Base-by-base conservation (phyloP, 345 rosid genomes). In the Populus deltoides region DNA sequence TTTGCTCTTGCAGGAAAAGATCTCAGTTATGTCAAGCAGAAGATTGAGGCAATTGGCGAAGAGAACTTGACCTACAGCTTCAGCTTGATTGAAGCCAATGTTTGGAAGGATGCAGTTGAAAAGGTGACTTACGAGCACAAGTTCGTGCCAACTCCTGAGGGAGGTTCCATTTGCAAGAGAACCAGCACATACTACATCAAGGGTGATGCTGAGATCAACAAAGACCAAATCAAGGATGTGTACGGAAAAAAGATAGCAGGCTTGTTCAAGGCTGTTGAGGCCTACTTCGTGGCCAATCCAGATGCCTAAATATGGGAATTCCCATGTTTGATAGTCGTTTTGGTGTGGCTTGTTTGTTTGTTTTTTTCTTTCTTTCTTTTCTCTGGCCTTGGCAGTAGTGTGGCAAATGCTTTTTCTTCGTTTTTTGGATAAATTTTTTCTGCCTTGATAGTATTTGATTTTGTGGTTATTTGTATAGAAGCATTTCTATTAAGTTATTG, bases 111-210 rank as follows among this genome's bases (percentile, higher is more conserved):
- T 20, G 59, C 24, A 20, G 59, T 53, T 20, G 59, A 53, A 2
- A 71, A 71, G 38, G 49, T 71, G 1, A 11, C 2, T 16, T 71
- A 71, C 0, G 74, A 71, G 22, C 12, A 11, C 27, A 71, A 47
- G 59, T 43, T 71, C 20, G 38, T 13, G 74, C 10, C 72, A 24
- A 9, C 49, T 69, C 31, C 72, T n/a, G 39, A 71, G 7, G 74
- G 74, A 43, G 74, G 74, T 13, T 71, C n/a, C 61, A 27, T 27
- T 7, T n/a, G 24, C 74, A 71, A 71, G 74, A 71, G 51, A 53
- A 53, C 59, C 3, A 53, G 59, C 59, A 53, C 59, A 2, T 53
- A 53, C 2, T 0, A 53, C 24, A 53, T 53, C 59, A 53, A 53
- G 24, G 59, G 59, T 20, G 59, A 53, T 45, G n/a, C 36, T 45